phyloP scores from a whole-genome alignment of 495 filamentous ascomycete genomes.

The Evansstolkia leycettana region DNA sequence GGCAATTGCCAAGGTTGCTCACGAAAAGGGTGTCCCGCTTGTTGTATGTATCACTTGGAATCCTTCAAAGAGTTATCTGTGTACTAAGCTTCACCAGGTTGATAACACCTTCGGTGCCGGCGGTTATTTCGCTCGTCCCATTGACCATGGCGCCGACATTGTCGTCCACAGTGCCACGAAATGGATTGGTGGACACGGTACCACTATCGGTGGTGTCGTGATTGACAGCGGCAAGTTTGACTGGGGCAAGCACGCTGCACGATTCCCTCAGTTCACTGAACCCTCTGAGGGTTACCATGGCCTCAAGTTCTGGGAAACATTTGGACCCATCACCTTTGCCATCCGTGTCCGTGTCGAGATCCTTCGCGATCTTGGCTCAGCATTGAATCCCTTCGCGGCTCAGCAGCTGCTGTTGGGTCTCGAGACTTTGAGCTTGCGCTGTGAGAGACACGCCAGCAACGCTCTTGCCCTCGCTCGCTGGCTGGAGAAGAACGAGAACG shows the following conservation, averaged over 20 bases:
- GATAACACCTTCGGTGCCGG: conserved; percentile 98
- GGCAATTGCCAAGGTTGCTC: conserved; percentile 66
- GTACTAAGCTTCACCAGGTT: conserved; percentile 34
- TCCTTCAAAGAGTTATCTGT: background rate
- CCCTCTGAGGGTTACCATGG: conserved; percentile 92
- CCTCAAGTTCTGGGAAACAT: conserved; percentile 94
- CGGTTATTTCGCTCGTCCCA: conserved; percentile 80
- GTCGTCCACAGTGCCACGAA: conserved; percentile 94
- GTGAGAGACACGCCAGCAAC: conserved; percentile 81
- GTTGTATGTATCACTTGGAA: conserved; percentile 45
- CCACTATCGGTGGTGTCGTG: conserved; percentile 83
- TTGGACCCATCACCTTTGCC: conserved; percentile 72
- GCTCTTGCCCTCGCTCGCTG: conserved; percentile 70
- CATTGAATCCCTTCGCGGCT: conserved; percentile 88
- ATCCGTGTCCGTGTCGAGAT: conserved; percentile 79
- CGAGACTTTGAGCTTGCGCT: conserved; percentile 80
- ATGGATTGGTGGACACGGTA: conserved; percentile 97
- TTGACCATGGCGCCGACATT: conserved; percentile 89
- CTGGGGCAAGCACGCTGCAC: conserved; percentile 79
- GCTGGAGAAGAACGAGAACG: conserved; percentile 71
- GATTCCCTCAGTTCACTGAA: conserved; percentile 91
- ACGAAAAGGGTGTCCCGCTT: conserved; percentile 72
- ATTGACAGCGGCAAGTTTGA: conserved; percentile 93
- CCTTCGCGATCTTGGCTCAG: conserved; percentile 73
- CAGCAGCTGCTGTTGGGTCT: conserved; percentile 84